phyloP scores from a whole-genome alignment of 352 stramenopile species.

The Globisporangium paddicum region DNA sequence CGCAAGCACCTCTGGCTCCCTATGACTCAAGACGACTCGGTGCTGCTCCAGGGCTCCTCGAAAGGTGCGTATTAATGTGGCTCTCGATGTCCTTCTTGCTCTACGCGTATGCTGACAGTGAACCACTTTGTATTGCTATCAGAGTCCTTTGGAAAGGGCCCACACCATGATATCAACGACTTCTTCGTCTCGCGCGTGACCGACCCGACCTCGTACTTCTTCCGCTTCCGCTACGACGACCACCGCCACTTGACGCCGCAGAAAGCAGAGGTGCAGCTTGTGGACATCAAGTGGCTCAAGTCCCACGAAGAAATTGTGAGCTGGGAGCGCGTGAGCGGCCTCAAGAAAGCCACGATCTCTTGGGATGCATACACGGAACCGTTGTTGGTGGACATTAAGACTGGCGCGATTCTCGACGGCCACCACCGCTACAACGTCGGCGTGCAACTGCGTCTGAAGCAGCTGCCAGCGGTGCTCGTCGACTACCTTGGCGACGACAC shows the following conservation, averaged over 20 bases:
- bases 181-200: constrained; percentile 81
- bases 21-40: constrained; percentile 73
- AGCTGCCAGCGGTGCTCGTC: constrained; percentile 71
- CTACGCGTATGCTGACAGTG: neutral
- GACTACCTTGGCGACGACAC: constrained; percentile 72
- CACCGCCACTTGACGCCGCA: constrained; percentile 53
- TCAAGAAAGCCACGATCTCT: constrained; percentile 71
- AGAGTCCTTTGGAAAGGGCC: constrained; percentile 8
- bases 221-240: constrained; percentile 74
- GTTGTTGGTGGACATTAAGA: constrained; percentile 75
- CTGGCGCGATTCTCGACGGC: constrained; percentile 76
- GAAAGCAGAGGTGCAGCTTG: constrained; percentile 78
- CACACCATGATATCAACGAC: constrained; percentile 46
- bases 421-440: constrained; percentile 83
- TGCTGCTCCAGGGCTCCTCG: constrained; percentile 30
- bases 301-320: constrained; percentile 84
- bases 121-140: neutral
- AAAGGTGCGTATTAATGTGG: constrained; percentile 12
- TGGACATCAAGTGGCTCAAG: constrained; percentile 81
- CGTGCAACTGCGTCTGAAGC: constrained; percentile 61
- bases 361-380: constrained; percentile 83
- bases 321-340: constrained; percentile 63
- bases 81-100: neutral
- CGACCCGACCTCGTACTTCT: constrained; percentile 87
- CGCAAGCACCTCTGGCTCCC: constrained; percentile 71